Conservation (phyloP, 2,329 filamentous ascomycete genomes). For the Tolypocladium album region DNA sequence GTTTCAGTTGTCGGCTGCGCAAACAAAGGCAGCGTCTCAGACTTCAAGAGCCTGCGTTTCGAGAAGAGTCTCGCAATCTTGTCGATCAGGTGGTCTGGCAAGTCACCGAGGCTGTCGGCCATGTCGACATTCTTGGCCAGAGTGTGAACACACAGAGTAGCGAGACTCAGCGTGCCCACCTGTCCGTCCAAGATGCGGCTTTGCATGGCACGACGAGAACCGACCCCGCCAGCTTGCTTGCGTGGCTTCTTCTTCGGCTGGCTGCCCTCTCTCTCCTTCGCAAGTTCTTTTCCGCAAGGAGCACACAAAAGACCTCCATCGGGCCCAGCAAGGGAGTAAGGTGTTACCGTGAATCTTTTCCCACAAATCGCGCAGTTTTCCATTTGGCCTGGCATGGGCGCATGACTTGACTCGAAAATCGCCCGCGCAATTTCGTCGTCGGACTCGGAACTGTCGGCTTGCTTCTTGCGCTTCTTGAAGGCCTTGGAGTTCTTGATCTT, state of each 20-base stretch:
- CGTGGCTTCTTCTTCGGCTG: slow-evolving; percentile 31
- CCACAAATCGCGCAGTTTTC: slow-evolving; percentile 78
- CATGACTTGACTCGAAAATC: slow-evolving; percentile 34
- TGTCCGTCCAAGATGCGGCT: slow-evolving; percentile 76
- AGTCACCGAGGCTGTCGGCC: slow-evolving; percentile 50
- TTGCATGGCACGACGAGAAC: slow-evolving; percentile 63
- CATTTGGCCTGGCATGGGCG: slow-evolving; percentile 69
- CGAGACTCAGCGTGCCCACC: slow-evolving; percentile 57
- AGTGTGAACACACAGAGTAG: slow-evolving; percentile 52
- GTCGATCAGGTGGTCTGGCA: slow-evolving; percentile 45
- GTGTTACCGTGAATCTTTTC: slow-evolving; percentile 86
- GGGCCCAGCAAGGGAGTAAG: slow-evolving; percentile 73
- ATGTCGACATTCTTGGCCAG: slow-evolving; percentile 51
- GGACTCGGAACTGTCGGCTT: slow-evolving; percentile 26
- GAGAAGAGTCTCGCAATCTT: slow-evolving; percentile 49
- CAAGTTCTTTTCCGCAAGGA: slow-evolving; percentile 66
- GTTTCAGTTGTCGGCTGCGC: slow-evolving; percentile 38
- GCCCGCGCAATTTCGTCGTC: slow-evolving; percentile 39
- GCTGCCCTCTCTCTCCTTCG: slow-evolving; percentile 43
- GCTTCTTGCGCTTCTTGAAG: slow-evolving; percentile 41
- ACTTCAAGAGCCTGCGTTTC: slow-evolving; percentile 45
- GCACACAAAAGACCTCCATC: slow-evolving; percentile 79
- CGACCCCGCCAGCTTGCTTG: slow-evolving; percentile 41
- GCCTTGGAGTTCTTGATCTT: slow-evolving; percentile 52
- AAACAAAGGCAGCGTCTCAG: slow-evolving; percentile 46